phyloP scores from a whole-genome alignment of 441 rosid species.

The Gossypium davidsonii region DNA sequence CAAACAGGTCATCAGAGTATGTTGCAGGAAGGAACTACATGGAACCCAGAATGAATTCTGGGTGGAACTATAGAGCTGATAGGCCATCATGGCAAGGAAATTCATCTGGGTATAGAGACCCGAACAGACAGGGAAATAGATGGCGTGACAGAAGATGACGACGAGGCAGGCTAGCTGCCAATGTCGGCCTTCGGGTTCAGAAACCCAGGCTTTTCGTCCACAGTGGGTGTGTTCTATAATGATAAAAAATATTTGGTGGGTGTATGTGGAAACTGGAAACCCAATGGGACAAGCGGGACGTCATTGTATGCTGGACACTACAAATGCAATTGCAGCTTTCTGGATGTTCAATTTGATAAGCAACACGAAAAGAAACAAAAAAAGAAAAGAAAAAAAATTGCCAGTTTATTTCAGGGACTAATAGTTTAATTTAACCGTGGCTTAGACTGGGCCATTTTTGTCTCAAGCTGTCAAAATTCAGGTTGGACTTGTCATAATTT shows the following conservation, averaged over 20 bases:
- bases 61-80: constrained; percentile 33
- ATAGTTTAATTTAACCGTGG: neutral
- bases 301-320: neutral
- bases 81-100: constrained; percentile 45
- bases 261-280: neutral
- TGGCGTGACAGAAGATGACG: constrained; percentile 40
- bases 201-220: neutral
- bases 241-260: neutral
- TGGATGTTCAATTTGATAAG: constrained; percentile 14
- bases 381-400: neutral
- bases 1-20: constrained; percentile 30
- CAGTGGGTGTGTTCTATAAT: neutral
- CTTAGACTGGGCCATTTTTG: neutral
- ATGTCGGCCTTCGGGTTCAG: neutral
- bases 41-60: constrained; percentile 26
- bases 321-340: constrained; percentile 10
- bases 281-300: neutral
- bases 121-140: constrained; percentile 39
- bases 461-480: neutral
- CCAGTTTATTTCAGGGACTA: too few relatives aligned
- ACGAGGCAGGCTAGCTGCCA: neutral
- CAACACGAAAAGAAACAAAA: neutral
- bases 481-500: neutral
- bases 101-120: constrained; percentile 42
- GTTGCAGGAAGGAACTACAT: constrained; percentile 32